Base-by-base conservation (phyloP, 1,284 basidiomycete genomes). In the Puccinia triticina region DNA sequence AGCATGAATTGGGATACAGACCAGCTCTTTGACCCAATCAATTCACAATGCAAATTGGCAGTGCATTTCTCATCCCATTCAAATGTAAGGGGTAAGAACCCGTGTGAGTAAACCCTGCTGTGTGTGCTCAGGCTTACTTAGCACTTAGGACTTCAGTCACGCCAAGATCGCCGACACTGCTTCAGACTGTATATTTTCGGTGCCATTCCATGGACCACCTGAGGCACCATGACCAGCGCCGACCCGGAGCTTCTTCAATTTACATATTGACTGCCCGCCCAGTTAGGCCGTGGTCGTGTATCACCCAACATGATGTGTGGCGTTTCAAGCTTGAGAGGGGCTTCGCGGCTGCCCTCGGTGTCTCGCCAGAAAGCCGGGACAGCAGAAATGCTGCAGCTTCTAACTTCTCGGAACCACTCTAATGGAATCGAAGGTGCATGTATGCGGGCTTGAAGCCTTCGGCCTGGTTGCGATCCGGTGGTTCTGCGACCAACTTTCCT, bases 21-120 rank as follows among this genome's bases (percentile, higher is more conserved):
- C 32, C 26, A 11, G 59, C 29, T 61, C 59, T 61, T 61, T 61
- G 59, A 61, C 59, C 29, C 59, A 61, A 61, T 29, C 11, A 61
- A 61, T 1, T 29, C 59, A 2, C 26, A 11, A 61, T 26, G 59
- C 59, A 34, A 61, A 32, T 61, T 61, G 10, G 29, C 29, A 34
- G 10, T 61, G 10, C 26, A 29, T 32, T 12, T 61, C 14, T 29
- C n/a, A 8, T 29, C 57, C n/a, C 2, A n/a, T 61, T 61, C 48
- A 32, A 32, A 61, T n/a, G 59, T 11, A 32, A 61, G 14, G 16
- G 29, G 10, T 7, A 8, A 61, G 14, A 18, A 34, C 11, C 26
- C 59, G 59, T 61, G 59, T 61, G 59, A 61, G 26, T 61, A 12
- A 34, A 61, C 59, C 29, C 34, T 8, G 10, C n/a, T 61, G 59